Conservation (phyloP, 352 stramenopile species). For the Pythium rhizo-oryzae region DNA sequence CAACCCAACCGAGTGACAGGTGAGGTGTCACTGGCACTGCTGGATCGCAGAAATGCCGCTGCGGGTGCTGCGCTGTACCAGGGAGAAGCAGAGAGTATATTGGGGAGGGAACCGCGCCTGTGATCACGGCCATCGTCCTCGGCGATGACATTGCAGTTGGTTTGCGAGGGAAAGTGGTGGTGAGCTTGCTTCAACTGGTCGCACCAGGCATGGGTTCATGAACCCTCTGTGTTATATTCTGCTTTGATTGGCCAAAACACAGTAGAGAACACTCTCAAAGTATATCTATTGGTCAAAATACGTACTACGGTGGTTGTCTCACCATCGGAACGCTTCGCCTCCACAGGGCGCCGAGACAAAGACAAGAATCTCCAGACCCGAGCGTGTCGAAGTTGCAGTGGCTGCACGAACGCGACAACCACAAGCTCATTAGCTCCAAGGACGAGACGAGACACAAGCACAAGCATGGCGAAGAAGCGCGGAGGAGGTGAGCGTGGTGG, state of each 20-base stretch:
- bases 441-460: not conserved
- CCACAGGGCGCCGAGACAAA: conserved; percentile 3
- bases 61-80: too few species aligned
- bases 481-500: conserved; percentile 39
- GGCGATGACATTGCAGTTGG: too few species aligned
- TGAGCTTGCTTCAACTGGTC: not conserved
- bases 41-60: too few species aligned
- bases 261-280: not conserved
- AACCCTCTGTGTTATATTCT: not conserved
- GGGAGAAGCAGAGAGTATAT: too few species aligned
- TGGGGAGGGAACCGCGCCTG: too few species aligned
- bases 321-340: conserved; percentile 4
- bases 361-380: conserved; percentile 7
- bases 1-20: too few species aligned
- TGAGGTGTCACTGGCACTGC: too few species aligned
- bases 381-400: conserved; percentile 13
- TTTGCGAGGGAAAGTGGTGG: too few species aligned
- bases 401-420: not conserved
- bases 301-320: conserved; percentile 5
- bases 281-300: conserved; percentile 1
- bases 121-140: too few species aligned
- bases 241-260: not conserved
- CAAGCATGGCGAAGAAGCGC: conserved; percentile 67
- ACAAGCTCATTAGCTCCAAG: not conserved
- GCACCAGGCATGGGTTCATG: not conserved